A percentile compares a stretch with the other conserved stretches of the same genome.
phyloP scores from a whole-genome alignment of 805 yeast species.

The Phaffomyces opuntiae region DNA sequence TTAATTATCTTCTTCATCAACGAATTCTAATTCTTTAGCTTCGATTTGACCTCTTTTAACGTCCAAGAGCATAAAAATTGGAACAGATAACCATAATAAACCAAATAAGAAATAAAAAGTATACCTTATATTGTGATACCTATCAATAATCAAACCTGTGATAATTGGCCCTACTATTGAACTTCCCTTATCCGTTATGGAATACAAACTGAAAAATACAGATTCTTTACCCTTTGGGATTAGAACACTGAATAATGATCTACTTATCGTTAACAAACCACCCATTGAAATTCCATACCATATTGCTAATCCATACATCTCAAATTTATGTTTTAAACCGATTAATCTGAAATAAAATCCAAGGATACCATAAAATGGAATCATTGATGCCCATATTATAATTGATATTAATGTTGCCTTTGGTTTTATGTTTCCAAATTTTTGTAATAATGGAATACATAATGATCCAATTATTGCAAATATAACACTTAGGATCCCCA shows the following conservation, averaged over 20 bases:
- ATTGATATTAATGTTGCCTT: conserved; percentile 43
- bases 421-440: conserved; percentile 34
- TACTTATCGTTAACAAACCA: conserved; percentile 60
- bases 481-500: conserved; percentile 60
- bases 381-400: conserved; percentile 53
- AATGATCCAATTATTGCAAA: conserved; percentile 67
- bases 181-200: conserved; percentile 77
- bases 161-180: conserved; percentile 67
- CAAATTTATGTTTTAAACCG: conserved; percentile 58
- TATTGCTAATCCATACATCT: conserved; percentile 60
- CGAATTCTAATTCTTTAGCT: conserved; percentile 35
- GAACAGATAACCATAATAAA: conserved; percentile 48
- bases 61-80: conserved; percentile 48
- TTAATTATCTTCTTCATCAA: conserved; percentile 11
- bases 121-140: conserved; percentile 66
- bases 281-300: conserved; percentile 78
- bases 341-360: conserved; percentile 51
- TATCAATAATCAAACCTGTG: conserved; percentile 67
- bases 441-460: conserved; percentile 39
- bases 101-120: conserved; percentile 58
- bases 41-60: conserved; percentile 56
- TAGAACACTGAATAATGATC: conserved; percentile 60
- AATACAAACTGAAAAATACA: conserved; percentile 66
- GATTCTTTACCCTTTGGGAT: conserved; percentile 74
- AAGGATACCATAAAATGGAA: conserved; percentile 65